A percentile compares a stretch with the other conserved stretches of the same genome.
Conservation (phyloP, 129 eudicot genomes). For the Flaveria trinervia region DNA sequence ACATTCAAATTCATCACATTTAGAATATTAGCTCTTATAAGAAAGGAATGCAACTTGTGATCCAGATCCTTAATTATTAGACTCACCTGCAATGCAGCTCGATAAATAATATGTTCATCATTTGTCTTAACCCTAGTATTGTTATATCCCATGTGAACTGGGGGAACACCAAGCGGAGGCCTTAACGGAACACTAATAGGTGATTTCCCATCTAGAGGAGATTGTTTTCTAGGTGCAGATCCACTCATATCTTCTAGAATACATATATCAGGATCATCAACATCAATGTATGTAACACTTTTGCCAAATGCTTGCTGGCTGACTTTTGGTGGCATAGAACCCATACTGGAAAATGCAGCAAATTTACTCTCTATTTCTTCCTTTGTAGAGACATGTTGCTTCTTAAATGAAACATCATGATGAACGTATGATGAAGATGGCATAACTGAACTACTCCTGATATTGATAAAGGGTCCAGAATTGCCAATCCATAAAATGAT, state of each 20-base stretch:
- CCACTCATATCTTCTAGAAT: slow-evolving; percentile 80
- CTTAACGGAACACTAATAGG: slow-evolving; percentile 39
- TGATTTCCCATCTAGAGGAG: slow-evolving; percentile 38
- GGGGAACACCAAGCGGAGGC: slow-evolving; percentile 33
- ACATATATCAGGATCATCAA: slow-evolving; percentile 70
- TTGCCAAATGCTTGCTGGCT: slow-evolving; percentile 37
- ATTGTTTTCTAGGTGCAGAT: slow-evolving; percentile 42
- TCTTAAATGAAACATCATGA: slow-evolving; percentile 31
- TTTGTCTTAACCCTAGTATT: slow-evolving; percentile 46
- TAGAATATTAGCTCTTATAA: background rate
- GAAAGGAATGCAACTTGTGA: slow-evolving; percentile 7
- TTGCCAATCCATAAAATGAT: slow-evolving; percentile 27
- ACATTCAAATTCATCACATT: slow-evolving; percentile 17
- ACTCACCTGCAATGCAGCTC: slow-evolving; percentile 69
- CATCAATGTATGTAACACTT: slow-evolving; percentile 38
- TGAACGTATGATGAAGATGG: slow-evolving; percentile 28
- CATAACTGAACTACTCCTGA: slow-evolving; percentile 21
- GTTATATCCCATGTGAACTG: slow-evolving; percentile 39
- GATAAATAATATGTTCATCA: slow-evolving; percentile 63
- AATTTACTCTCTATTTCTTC: slow-evolving; percentile 36
- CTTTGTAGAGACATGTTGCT: slow-evolving; percentile 25
- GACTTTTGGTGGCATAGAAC: slow-evolving; percentile 25
- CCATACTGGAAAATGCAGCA: slow-evolving; percentile 26
- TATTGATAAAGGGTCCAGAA: slow-evolving; percentile 23
- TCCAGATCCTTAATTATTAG: slow-evolving; percentile 13